A percentile compares a stretch with the other conserved stretches of the same genome.
phyloP scores from a whole-genome alignment of 2,329 filamentous ascomycete genomes.

The Phoma herbarum region DNA sequence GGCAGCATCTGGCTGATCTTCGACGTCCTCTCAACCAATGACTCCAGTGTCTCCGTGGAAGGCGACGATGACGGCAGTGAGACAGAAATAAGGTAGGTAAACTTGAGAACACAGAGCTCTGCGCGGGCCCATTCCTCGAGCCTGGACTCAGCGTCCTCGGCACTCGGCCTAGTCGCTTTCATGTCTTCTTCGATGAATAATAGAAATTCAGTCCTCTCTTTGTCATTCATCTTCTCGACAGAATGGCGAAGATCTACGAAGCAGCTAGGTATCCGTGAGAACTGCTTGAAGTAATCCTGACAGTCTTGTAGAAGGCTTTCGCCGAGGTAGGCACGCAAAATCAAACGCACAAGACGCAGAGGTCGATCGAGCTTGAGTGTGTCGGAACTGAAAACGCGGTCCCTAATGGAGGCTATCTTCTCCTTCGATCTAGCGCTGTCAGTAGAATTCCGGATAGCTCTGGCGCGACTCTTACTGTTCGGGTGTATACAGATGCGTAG shows the following conservation, averaged over 20 bases:
- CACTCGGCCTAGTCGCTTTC: not conserved
- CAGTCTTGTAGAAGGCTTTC: constrained; percentile 27
- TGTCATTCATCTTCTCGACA: constrained; percentile 26
- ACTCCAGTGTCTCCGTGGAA: constrained; percentile 19
- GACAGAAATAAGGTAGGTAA: constrained; percentile 39
- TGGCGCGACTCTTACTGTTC: constrained; percentile 22
- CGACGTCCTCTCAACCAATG: constrained; percentile 31
- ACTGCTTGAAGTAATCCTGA: constrained; percentile 35
- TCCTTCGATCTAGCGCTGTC: constrained; percentile 10
- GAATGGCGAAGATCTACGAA: constrained; percentile 42
- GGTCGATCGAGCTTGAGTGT: constrained; percentile 26
- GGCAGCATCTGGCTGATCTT: constrained; percentile 27
- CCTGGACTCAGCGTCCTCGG: constrained; percentile 7
- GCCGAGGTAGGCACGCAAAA: constrained; percentile 20
- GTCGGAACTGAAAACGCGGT: constrained; percentile 25
- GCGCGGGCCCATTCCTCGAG: constrained; percentile 28
- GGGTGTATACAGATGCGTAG: constrained; percentile 7
- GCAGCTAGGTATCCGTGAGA: constrained; percentile 33
- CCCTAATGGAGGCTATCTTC: constrained; percentile 18
- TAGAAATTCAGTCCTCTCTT: constrained; percentile 29
- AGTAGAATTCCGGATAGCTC: not conserved
- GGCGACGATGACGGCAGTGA: constrained; percentile 21
- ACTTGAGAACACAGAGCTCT: constrained; percentile 36
- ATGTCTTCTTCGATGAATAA: constrained; percentile 23
- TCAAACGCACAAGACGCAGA: constrained; percentile 28